Percentiles rank a stretch among this genome's conserved stretches.
These are phyloP conservation scores for Quercus lobata DNA, from an alignment of 331 rosid genomes.

Conservation along the genomic window DNA sequence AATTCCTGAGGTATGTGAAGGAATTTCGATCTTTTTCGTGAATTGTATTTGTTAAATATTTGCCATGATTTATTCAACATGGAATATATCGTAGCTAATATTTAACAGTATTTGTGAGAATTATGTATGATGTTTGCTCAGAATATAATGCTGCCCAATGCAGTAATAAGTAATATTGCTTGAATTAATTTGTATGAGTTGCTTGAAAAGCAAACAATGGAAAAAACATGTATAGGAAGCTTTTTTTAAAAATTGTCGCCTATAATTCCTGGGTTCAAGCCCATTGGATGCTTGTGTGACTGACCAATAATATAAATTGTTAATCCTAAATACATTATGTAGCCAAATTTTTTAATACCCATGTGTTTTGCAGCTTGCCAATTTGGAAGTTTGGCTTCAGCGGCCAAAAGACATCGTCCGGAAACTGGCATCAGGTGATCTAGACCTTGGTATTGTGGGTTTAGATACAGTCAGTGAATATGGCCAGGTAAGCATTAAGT, in stretches of 20 bases:
- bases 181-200: neutral
- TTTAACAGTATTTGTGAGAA: too few species aligned
- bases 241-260: neutral
- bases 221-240: neutral
- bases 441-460: conserved; percentile 94
- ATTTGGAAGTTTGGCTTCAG: conserved; percentile 90
- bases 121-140: neutral
- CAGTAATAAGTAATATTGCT: neutral
- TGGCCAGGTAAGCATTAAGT: conserved; percentile 54
- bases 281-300: too few species aligned
- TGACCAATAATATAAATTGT: neutral
- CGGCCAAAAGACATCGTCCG: conserved; percentile 85
- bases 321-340: neutral
- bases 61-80: too few species aligned
- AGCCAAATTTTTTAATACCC: neutral
- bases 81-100: too few species aligned
- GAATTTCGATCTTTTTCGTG: too few species aligned
- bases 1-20: too few species aligned
- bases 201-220: neutral
- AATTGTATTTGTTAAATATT: too few species aligned
- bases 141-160: neutral
- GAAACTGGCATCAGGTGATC: conserved; percentile 77
- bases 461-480: conserved; percentile 71
- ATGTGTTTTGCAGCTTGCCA: conserved; percentile 50
- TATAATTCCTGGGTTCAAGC: too few species aligned